Base-by-base conservation (phyloP, 140 eudicot genomes). In the Bidens hawaiensis region DNA sequence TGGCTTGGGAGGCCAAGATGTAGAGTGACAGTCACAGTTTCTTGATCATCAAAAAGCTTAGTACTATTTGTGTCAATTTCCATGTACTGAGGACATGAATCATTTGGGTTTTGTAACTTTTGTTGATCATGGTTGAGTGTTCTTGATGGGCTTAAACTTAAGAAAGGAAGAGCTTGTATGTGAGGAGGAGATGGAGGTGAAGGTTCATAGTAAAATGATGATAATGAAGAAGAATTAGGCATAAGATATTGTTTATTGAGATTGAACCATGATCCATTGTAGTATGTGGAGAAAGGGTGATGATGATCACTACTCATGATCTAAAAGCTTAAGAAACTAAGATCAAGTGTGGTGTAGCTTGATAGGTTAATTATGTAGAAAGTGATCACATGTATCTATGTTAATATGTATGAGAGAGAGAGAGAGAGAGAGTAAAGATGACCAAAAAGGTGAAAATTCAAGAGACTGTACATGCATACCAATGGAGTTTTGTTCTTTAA, bases 121-220 rank as follows among this genome's bases (percentile, higher is more conserved):
- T 55, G 66, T 4, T 54, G 55, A n/a, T n/a, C n/a, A 69, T 69
- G 73, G 73, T 70, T 63, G 57, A 51, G 55, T 47, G 18, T 38
- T 60, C 68, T 77, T 45, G 83, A 71, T 19, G 94, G 93, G 79
- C 83, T 84, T 50, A 68, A 71, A 47, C 74, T 64, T 21, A 88
- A 75, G 3, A 88, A 83, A 19, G 96, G 94, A 42, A 88, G 89
- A 60, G 90, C 83, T 72, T 88, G 83, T 53, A 46, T 79, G n/a
- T 77, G 78, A 12, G 95, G 95, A n/a, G 95, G 95, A 60, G 94
- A 79, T 2, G 94, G 79, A 30, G 96, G 84, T 61, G 85, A 61
- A 26, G 65, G 55, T 13, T 24, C 64, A 43, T 30, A 5, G 47
- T 43, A 43, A 42, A 83, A 51, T 22, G 61, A 40, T 30, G 73